Conservation (phyloP, 2,329 filamentous ascomycete species). For the Sordariomycetes sp. region DNA sequence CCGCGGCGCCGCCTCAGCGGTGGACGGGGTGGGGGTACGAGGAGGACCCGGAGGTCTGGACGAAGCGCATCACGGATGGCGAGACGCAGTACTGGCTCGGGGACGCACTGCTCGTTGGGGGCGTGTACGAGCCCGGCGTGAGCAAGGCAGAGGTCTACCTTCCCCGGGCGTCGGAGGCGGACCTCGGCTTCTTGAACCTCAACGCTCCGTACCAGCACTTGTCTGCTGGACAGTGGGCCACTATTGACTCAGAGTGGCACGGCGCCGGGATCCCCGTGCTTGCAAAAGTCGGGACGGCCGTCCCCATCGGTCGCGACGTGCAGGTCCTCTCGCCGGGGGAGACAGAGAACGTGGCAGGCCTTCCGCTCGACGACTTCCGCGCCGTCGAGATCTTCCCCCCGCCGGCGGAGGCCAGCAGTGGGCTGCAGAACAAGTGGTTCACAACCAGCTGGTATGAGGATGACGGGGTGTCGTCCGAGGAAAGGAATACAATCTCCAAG, state of each 20-base stretch:
- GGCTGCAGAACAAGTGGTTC: conserved; percentile 12
- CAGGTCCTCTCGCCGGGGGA: conserved; percentile 18
- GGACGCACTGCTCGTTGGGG: conserved; percentile 49
- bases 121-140: conserved; percentile 50
- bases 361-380: conserved; percentile 26
- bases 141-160: conserved; percentile 46
- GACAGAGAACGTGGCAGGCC: conserved; percentile 20
- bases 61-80: conserved; percentile 40
- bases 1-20: conserved; percentile 50
- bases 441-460: conserved; percentile 22
- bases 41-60: conserved; percentile 53
- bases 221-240: conserved; percentile 24
- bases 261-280: conserved; percentile 22
- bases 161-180: conserved; percentile 38
- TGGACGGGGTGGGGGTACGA: conserved; percentile 68
- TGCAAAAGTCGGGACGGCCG: conserved; percentile 21
- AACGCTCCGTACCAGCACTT: conserved; percentile 47
- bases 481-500: conserved; percentile 17
- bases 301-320: conserved; percentile 19
- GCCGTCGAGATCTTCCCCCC: conserved; percentile 27
- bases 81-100: conserved; percentile 66
- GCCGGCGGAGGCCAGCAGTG: conserved; percentile 9
- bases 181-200: conserved; percentile 48
- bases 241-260: conserved; percentile 26
- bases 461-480: conserved; percentile 18